Conservation (phyloP, 148 eudicot species). For the Diospyros kaki region DNA sequence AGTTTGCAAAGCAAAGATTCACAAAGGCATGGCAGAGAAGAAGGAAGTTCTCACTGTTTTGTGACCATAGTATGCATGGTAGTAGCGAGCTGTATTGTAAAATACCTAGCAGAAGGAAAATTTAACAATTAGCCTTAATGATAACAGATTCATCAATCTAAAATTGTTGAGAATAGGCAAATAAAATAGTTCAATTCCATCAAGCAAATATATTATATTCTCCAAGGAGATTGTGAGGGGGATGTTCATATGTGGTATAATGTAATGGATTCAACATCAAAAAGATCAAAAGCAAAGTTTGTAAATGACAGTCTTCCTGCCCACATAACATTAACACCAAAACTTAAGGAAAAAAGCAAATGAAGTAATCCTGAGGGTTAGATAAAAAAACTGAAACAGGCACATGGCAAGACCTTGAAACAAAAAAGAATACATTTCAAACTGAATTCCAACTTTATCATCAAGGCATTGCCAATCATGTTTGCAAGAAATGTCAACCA, state of each 20-base stretch:
- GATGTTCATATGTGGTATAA: background rate
- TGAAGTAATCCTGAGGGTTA: background rate
- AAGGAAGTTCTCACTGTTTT: conserved; percentile 66
- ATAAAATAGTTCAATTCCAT: background rate
- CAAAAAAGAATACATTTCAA: background rate
- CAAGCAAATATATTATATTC: background rate
- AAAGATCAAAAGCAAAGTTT: background rate
- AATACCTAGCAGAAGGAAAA: conserved; percentile 50
- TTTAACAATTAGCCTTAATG: background rate
- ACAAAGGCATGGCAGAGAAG: background rate
- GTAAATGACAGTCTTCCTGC: background rate
- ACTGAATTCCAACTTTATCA: background rate
- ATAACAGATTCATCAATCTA: background rate
- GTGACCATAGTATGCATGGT: conserved; percentile 89
- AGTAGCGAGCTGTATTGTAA: conserved; percentile 90
- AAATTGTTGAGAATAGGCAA: conserved; percentile 6
- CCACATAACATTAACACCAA: background rate
- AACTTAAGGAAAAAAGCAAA: background rate
- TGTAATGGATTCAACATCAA: background rate
- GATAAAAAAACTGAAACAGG: background rate
- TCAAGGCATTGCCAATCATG: too few species aligned
- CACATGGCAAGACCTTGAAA: background rate
- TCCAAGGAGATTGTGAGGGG: background rate
- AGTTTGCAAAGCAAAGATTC: background rate
- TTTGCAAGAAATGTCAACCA: too few species aligned